A percentile compares a stretch with the other conserved stretches of the same genome.
Conservation (phyloP, 345 rosid species). For the Theobroma cacao region DNA sequence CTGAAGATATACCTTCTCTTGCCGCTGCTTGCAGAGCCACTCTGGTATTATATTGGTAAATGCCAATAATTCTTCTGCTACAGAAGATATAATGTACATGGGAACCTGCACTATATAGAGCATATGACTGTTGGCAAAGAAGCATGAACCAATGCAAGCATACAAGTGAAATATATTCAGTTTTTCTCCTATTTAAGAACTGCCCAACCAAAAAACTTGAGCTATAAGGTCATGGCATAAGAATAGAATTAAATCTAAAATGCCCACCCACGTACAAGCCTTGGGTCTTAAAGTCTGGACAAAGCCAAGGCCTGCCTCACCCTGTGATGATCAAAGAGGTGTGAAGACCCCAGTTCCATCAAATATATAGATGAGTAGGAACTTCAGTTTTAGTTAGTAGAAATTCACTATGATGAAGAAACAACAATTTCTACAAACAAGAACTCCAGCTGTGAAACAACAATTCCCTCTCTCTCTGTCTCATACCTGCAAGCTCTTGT, state of each 20-base stretch:
- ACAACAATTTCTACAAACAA: background rate
- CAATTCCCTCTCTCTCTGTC: background rate
- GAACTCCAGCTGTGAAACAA: background rate
- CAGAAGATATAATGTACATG: constrained; percentile 64
- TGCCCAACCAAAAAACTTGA: background rate
- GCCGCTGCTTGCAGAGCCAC: constrained; percentile 78
- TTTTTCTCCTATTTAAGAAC: background rate
- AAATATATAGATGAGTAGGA: background rate
- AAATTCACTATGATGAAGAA: background rate
- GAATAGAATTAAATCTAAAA: background rate
- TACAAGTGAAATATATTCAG: background rate
- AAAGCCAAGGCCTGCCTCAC: background rate
- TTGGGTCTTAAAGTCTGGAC: background rate
- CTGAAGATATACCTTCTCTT: constrained; percentile 57
- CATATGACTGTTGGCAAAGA: constrained; percentile 1
- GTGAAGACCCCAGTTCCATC: background rate
- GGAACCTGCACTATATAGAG: constrained; percentile 55
- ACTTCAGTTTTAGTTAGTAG: background rate
- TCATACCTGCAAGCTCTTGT: background rate
- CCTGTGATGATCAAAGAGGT: background rate
- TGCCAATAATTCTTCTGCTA: constrained; percentile 77
- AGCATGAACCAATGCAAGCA: background rate
- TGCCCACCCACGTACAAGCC: background rate
- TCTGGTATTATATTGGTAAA: constrained; percentile 72
- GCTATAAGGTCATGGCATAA: background rate